phyloP scores from a whole-genome alignment of 768 basidiomycete species.

The Termitomyces sp. region DNA sequence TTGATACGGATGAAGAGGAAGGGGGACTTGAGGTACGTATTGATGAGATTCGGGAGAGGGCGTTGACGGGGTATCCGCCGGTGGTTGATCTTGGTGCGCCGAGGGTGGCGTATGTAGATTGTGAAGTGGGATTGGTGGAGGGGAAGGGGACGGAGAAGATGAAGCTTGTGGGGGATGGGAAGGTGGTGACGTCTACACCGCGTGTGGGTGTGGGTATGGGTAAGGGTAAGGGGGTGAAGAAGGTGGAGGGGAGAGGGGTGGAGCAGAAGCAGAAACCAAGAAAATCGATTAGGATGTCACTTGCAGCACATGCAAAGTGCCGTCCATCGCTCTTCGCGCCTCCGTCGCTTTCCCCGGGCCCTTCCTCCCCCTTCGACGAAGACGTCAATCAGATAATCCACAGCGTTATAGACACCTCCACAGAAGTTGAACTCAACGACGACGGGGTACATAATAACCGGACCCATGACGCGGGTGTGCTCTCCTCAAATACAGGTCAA shows the following conservation, averaged over 20 bases:
- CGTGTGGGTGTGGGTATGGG: neutral
- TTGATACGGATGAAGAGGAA: neutral
- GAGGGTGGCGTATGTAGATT: neutral
- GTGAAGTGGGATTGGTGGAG: no score
- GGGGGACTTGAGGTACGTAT: slow-evolving; percentile 20
- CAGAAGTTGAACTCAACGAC: neutral
- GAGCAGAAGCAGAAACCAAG: neutral
- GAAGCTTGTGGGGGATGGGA: no score
- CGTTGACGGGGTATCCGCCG: slow-evolving; percentile 26
- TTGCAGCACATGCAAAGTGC: slow-evolving; percentile 16
- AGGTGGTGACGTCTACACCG: no score
- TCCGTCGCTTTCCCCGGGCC: no score
- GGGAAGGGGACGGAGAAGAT: neutral
- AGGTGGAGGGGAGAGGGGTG: neutral
- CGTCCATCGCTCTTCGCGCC: slow-evolving; percentile 16
- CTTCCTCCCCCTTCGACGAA: no score
- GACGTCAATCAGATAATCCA: slow-evolving; percentile 19
- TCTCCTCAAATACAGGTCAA: no score
- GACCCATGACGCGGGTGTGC: no score
- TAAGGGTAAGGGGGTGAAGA: neutral
- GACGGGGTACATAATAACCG: no score
- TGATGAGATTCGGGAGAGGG: slow-evolving; percentile 21
- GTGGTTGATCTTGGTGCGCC: slow-evolving; percentile 16
- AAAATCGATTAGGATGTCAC: slow-evolving; percentile 25
- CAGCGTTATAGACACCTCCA: slow-evolving; percentile 20